Conservation (phyloP, 1,284 basidiomycete genomes). For the Paramarasmius palmivorus region DNA sequence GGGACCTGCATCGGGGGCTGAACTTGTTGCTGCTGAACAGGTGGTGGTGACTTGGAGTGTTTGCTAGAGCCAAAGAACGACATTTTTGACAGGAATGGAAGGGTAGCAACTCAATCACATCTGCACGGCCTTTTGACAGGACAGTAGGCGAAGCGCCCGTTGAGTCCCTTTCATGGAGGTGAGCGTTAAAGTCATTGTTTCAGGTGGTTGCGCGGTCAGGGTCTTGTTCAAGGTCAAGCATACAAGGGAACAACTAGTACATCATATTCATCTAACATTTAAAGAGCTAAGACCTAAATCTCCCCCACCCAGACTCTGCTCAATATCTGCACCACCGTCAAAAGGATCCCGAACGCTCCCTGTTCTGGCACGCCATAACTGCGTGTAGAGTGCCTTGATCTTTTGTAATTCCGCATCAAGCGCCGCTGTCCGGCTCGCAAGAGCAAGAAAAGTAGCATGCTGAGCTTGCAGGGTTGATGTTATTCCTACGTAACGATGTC, state of each 20-base stretch:
- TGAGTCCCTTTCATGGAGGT: no score
- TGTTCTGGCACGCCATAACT: constrained; percentile 57
- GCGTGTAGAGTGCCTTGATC: constrained; percentile 64
- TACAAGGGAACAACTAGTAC: not conserved
- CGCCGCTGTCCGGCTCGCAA: constrained; percentile 70
- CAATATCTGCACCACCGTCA: constrained; percentile 29
- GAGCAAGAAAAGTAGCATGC: constrained; percentile 68
- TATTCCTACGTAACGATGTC: constrained; percentile 49
- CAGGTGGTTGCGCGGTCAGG: no score
- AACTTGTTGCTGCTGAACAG: constrained; percentile 8
- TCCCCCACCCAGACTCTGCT: not conserved
- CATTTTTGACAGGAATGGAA: not conserved
- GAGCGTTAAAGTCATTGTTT: no score
- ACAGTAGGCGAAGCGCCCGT: not conserved
- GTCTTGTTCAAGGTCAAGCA: no score
- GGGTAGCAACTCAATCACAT: not conserved
- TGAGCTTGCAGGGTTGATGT: constrained; percentile 73
- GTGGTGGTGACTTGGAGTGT: not conserved
- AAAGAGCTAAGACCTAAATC: constrained; percentile 11
- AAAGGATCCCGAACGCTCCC: constrained; percentile 64
- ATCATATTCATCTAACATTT: constrained; percentile 13
- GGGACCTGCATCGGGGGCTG: constrained; percentile 28
- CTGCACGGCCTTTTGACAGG: not conserved
- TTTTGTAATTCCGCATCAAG: constrained; percentile 71
- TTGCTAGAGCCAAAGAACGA: constrained; percentile 1